Evolutionary conservation across 2,329 filamentous ascomycete species (phyloP).

Genomic region (Scedosporium minutisporum): DNA sequence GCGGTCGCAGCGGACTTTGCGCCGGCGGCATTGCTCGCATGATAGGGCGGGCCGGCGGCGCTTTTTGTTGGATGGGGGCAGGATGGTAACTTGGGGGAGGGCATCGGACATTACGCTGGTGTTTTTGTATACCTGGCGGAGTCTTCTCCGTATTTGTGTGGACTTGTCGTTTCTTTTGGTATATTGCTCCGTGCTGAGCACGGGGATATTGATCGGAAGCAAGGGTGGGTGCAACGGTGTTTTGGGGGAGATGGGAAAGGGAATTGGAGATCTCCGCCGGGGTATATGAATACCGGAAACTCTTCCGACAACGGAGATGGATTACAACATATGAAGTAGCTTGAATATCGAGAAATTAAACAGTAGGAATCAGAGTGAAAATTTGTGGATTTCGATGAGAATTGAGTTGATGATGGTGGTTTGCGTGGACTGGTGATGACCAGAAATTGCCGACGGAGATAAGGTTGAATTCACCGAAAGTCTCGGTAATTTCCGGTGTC

Average conservation of each 20-base stretch:
- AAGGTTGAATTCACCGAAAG: background rate
- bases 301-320: background rate
- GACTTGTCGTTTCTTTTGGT: background rate
- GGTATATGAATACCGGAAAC: background rate
- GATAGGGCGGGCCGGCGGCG: conserved; percentile 33
- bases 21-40: conserved; percentile 46
- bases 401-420: background rate
- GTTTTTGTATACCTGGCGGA: background rate
- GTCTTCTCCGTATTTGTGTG: background rate
- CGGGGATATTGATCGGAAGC: background rate
- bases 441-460: conserved; percentile 3
- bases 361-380: background rate
- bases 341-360: background rate
- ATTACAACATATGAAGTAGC: background rate
- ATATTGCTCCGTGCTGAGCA: background rate
- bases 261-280: background rate
- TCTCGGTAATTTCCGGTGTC: conserved; percentile 1
- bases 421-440: background rate
- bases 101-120: background rate
- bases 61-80: conserved; percentile 19
- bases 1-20: conserved; percentile 54
- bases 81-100: background rate
- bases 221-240: background rate
- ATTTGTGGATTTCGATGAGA: background rate
- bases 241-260: background rate